Evolutionary conservation across 352 stramenopile genomes (phyloP), one percentile per base, ranked within the genome.

Genomic region (Phytophthora macrochlamydospora): DNA sequence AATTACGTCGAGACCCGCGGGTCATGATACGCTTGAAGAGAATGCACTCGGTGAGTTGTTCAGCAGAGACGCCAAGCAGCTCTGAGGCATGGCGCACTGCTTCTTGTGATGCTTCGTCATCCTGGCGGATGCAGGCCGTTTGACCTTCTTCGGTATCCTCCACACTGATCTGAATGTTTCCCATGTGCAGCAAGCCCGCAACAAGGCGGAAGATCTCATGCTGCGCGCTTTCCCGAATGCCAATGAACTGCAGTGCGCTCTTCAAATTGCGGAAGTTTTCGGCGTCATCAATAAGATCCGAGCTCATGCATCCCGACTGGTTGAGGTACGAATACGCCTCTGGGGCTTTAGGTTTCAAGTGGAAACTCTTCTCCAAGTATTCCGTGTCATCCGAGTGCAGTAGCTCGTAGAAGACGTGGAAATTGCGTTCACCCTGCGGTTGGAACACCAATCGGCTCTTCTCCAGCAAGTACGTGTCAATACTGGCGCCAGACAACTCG

Each of bases 401-500:
- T 38, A 94, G 58, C 65, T 96, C 85, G 65, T 95, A 95, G 53
- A 95, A 95, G 5, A 95, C 80, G 69, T 95, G 88, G 32, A 93
- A 95, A 65, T 96, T 96, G 44, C 88, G 85, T 48, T 96, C 88
- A 7, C 84, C 83, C 28, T 82, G 77, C 1, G 83, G 81, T 51
- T 93, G 88, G 56, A 78, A 85, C 43, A 95, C 87, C 3, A 95
- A 62, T n/a, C 87, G 83, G 40, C 85, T 91, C 67, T 95, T 95
- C 61, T 95, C 87, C 6, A 95, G 72, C 28, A 95, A 53, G 58
- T 92, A 95, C 28, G 87, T 91, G 59, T 91, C 82, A 72, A 95
- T 95, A 33, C 81, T 90, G 7, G 86, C 88, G 24, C 85, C 85
- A 0, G 76, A 82, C 7, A 95, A 70, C 80, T 99, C 73, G 54